Evolutionary conservation across 257 asterid genomes (phyloP).

Genomic region (Penstemon eatonii): DNA sequence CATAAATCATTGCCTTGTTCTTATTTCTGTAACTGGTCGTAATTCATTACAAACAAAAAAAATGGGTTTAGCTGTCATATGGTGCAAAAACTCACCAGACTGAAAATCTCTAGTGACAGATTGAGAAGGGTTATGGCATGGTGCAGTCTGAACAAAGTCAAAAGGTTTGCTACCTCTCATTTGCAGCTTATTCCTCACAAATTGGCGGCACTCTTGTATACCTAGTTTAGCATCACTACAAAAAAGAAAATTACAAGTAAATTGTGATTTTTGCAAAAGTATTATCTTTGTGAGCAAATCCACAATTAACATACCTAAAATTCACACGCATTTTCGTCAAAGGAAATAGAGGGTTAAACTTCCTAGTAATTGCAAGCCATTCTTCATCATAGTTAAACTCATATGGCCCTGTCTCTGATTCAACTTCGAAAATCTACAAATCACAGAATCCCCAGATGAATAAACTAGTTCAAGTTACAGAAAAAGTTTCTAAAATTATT

Average conservation of each 20-base stretch:
- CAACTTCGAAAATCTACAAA: slow-evolving; percentile 70
- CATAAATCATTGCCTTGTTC: slow-evolving; percentile 3
- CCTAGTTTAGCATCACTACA: slow-evolving; percentile 56
- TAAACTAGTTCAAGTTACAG: slow-evolving; percentile 21
- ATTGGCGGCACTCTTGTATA: slow-evolving; percentile 58
- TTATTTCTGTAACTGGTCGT: not conserved
- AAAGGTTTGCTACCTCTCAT: slow-evolving; percentile 67
- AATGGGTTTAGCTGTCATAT: not conserved
- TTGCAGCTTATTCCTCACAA: slow-evolving; percentile 59
- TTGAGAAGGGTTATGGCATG: slow-evolving; percentile 56
- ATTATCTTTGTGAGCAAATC: slow-evolving; percentile 16
- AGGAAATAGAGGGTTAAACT: slow-evolving; percentile 71
- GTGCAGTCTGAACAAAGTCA: slow-evolving; percentile 71
- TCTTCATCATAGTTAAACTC: slow-evolving; percentile 92
- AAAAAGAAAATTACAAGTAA: slow-evolving; percentile 30
- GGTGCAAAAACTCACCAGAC: slow-evolving; percentile 50
- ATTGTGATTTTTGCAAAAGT: slow-evolving; percentile 4
- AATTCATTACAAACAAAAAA: not conserved
- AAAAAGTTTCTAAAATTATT: slow-evolving; percentile 16
- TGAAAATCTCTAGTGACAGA: slow-evolving; percentile 34
- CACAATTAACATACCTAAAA: slow-evolving; percentile 49
- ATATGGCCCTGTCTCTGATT: slow-evolving; percentile 75
- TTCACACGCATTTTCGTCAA: slow-evolving; percentile 47
- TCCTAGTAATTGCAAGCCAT: slow-evolving; percentile 91
- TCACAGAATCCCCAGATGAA: slow-evolving; percentile 24